A percentile compares a stretch with the other conserved stretches of the same genome.
These are phyloP conservation scores for Fraxinus pennsylvanica DNA, from an alignment of 257 asterid species.

Conservation along the genomic window DNA sequence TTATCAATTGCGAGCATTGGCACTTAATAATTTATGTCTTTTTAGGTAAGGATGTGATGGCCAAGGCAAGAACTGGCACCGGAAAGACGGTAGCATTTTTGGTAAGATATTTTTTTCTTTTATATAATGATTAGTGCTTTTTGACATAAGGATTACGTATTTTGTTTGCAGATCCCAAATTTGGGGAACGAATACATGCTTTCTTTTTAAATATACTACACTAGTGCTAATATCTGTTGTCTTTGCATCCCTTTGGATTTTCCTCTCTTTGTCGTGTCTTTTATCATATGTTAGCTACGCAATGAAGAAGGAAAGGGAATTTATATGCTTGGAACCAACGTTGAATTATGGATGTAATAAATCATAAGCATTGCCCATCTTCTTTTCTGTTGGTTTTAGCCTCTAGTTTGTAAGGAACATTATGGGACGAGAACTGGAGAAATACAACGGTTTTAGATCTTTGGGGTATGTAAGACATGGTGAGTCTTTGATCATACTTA, in stretches of 20 bases:
- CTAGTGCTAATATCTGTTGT: background rate
- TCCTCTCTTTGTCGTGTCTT: background rate
- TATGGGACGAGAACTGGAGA: background rate
- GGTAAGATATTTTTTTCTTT: conserved; percentile 49
- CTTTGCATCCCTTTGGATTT: background rate
- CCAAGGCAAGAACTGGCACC: conserved; percentile 99
- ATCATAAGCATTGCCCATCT: conserved; percentile 14
- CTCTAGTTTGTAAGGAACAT: background rate
- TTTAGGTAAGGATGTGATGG: conserved; percentile 94
- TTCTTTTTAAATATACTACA: background rate
- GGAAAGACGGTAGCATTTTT: conserved; percentile 97
- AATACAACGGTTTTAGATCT: background rate
- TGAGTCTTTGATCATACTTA: conserved; percentile 20
- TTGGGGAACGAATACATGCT: conserved; percentile 9
- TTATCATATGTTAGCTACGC: background rate
- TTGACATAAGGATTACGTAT: background rate
- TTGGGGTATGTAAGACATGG: conserved; percentile 9
- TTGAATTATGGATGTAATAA: background rate
- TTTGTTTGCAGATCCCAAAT: conserved; percentile 4
- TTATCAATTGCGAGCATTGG: conserved; percentile 7
- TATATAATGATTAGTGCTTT: background rate
- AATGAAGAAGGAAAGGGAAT: background rate
- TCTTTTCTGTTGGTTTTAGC: background rate
- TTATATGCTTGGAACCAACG: background rate
- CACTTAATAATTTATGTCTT: conserved; percentile 25